Conservation (phyloP, 352 stramenopile species). For the Pythium brassicae region DNA sequence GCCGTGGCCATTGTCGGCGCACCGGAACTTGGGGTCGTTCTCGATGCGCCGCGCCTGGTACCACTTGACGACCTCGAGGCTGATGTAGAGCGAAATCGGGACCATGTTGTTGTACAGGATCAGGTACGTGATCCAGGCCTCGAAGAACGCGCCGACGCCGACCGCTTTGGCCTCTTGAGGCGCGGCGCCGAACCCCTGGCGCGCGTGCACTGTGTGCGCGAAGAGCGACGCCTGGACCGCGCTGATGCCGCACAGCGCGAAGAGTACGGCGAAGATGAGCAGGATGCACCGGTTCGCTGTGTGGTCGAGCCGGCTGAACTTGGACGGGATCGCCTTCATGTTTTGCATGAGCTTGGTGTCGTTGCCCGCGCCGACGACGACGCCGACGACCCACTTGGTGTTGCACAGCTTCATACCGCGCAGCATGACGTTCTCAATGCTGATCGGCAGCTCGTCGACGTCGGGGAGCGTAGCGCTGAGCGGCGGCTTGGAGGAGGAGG, state of each 20-base stretch:
- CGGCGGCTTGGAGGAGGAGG: not conserved
- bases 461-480: slow-evolving; percentile 10
- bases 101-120: slow-evolving; percentile 92
- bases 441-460: slow-evolving; percentile 62
- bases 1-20: slow-evolving; percentile 36
- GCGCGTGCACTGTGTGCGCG: slow-evolving; percentile 29
- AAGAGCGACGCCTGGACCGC: slow-evolving; percentile 54
- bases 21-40: slow-evolving; percentile 65
- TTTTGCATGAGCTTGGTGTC: slow-evolving; percentile 84
- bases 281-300: slow-evolving; percentile 81
- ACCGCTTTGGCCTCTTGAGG: slow-evolving; percentile 34
- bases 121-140: slow-evolving; percentile 75
- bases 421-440: slow-evolving; percentile 74
- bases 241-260: slow-evolving; percentile 63
- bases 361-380: slow-evolving; percentile 74
- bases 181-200: slow-evolving; percentile 9
- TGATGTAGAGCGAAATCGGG: slow-evolving; percentile 98
- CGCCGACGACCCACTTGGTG: slow-evolving; percentile 74
- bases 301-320: slow-evolving; percentile 77
- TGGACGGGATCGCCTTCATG: slow-evolving; percentile 83
- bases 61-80: slow-evolving; percentile 94
- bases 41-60: slow-evolving; percentile 93
- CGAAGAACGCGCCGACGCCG: slow-evolving; percentile 31
- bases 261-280: slow-evolving; percentile 79
- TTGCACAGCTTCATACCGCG: slow-evolving; percentile 84